Conservation (phyloP, 768 basidiomycete genomes). For the Pilatotrama ljubarskyi region DNA sequence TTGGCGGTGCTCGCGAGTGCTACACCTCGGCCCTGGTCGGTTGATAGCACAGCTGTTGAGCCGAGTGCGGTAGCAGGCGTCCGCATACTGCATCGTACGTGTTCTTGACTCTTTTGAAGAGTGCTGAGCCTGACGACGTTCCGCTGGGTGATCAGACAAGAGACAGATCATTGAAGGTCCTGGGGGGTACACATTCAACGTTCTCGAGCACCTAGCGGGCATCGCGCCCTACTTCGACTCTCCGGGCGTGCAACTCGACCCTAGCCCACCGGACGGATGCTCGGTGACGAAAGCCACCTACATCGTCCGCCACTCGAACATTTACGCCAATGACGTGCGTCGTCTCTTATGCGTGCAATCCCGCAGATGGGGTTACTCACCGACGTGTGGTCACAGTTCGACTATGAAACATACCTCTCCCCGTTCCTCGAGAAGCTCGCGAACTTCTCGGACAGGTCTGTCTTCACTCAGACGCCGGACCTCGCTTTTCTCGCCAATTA, state of each 20-base stretch:
- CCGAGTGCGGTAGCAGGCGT: background rate
- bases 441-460: conserved; percentile 16
- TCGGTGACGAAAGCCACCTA: conserved; percentile 21
- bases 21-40: background rate
- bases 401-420: conserved; percentile 20
- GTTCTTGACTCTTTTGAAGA: background rate
- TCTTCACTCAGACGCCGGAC: conserved; percentile 8
- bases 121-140: background rate
- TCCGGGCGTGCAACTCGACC: conserved; percentile 20
- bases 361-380: background rate
- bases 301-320: conserved; percentile 24
- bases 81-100: conserved; percentile 12
- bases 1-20: background rate
- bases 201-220: conserved; percentile 19
- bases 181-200: conserved; percentile 14
- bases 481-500: conserved; percentile 19
- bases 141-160: conserved; percentile 1
- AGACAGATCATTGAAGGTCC: conserved; percentile 15
- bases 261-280: conserved; percentile 15
- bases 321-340: conserved; percentile 23
- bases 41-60: background rate
- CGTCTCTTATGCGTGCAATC: background rate
- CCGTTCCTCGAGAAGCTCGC: conserved; percentile 20
- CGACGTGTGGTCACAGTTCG: conserved; percentile 1
- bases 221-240: conserved; percentile 24